Conservation (phyloP, 768 basidiomycete species). For the Gymnopilus junonius region DNA sequence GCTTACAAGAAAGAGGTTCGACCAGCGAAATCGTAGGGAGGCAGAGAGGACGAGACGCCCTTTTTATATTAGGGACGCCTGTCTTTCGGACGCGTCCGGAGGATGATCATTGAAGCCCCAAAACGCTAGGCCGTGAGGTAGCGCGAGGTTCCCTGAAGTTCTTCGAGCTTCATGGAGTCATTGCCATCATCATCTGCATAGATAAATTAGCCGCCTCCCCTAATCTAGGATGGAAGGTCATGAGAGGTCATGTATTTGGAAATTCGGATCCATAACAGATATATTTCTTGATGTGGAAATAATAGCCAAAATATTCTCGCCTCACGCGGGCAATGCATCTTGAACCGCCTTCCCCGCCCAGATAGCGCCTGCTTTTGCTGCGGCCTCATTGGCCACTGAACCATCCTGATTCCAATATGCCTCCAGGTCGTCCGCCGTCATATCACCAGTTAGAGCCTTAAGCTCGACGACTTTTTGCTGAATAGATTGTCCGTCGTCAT, state of each 20-base stretch:
- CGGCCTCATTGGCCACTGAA: conserved; percentile 2
- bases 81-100: background rate
- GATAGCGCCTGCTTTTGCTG: conserved; percentile 4
- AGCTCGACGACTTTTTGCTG: conserved; percentile 2
- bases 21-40: background rate
- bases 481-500: background rate
- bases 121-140: background rate
- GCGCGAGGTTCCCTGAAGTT: background rate
- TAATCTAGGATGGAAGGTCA: background rate
- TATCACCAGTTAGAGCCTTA: conserved; percentile 6
- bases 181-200: background rate
- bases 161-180: background rate
- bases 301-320: background rate
- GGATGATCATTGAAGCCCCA: background rate
- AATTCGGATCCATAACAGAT: background rate
- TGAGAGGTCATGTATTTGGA: too few relatives aligned
- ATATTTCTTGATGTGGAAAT: background rate
- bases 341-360: conserved; percentile 14
- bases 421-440: conserved; percentile 5
- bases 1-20: background rate
- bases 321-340: conserved; percentile 13
- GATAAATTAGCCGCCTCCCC: background rate
- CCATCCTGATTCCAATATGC: background rate
- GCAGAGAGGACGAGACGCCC: background rate
- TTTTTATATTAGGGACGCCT: background rate